Conservation (phyloP, 2,329 filamentous ascomycete genomes). For the Beauveria sp. region DNA sequence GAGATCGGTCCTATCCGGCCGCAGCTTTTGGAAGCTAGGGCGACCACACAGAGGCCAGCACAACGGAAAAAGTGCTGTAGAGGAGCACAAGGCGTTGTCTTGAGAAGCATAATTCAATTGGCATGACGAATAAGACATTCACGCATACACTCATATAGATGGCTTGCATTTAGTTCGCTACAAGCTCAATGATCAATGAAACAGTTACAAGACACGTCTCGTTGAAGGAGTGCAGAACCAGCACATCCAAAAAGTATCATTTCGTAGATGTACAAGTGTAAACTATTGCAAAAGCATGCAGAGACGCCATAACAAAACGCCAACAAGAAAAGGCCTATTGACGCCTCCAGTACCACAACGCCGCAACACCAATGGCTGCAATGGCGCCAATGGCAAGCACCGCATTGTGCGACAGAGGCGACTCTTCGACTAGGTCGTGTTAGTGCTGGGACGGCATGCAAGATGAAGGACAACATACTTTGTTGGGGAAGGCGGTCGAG, state of each 20-base stretch:
- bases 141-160: neutral
- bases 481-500: slow-evolving; percentile 24
- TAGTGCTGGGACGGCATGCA: neutral
- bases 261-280: slow-evolving; percentile 4
- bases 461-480: slow-evolving; percentile 20
- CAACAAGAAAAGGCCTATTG: slow-evolving; percentile 8
- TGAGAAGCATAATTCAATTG: neutral
- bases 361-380: slow-evolving; percentile 31
- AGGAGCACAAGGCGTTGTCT: neutral
- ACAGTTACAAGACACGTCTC: neutral
- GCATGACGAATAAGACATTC: neutral
- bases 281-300: slow-evolving; percentile 1
- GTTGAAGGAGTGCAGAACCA: neutral
- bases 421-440: slow-evolving; percentile 22
- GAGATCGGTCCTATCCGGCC: slow-evolving; percentile 53
- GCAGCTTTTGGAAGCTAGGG: slow-evolving; percentile 49
- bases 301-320: slow-evolving; percentile 8
- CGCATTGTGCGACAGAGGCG: slow-evolving; percentile 22
- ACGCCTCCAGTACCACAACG: slow-evolving; percentile 29
- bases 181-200: neutral
- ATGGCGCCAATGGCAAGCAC: slow-evolving; percentile 27
- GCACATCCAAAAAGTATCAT: neutral
- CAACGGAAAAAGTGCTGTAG: neutral
- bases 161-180: neutral
- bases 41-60: neutral